phyloP scores from a whole-genome alignment of 2,329 filamentous ascomycete genomes.

The Nannizzia gypsea region DNA sequence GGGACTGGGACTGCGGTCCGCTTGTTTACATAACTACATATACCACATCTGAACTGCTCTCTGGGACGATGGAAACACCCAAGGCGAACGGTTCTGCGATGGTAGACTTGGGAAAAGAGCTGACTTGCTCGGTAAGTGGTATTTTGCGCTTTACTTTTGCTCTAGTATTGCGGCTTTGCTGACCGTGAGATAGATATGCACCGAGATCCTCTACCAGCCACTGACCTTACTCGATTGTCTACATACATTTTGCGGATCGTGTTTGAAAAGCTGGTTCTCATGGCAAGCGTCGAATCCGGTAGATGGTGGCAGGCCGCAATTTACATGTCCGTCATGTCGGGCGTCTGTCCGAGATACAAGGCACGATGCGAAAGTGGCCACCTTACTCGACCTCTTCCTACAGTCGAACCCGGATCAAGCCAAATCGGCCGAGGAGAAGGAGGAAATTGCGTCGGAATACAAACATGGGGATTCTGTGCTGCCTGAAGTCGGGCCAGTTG shows the following conservation, averaged over 20 bases:
- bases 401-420: conserved; percentile 64
- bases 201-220: conserved; percentile 83
- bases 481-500: conserved; percentile 35
- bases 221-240: conserved; percentile 85
- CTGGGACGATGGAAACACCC: background rate
- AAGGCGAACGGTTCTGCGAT: conserved; percentile 17
- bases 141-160: background rate
- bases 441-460: conserved; percentile 64
- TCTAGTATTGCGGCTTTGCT: background rate
- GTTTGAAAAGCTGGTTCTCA: conserved; percentile 89
- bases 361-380: conserved; percentile 82
- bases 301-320: conserved; percentile 42
- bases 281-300: conserved; percentile 55
- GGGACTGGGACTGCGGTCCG: background rate
- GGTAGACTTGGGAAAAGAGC: conserved; percentile 75
- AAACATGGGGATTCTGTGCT: conserved; percentile 71
- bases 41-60: background rate
- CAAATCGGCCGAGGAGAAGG: conserved; percentile 59
- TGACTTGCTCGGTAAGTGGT: conserved; percentile 74
- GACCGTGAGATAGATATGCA: conserved; percentile 62
- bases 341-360: conserved; percentile 73
- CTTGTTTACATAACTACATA: background rate
- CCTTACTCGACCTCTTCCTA: conserved; percentile 78
- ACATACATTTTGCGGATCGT: conserved; percentile 91
- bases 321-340: conserved; percentile 89